Percentiles rank a stretch among this genome's conserved stretches.
phyloP scores from a whole-genome alignment of 352 stramenopile genomes.

The Pythium guiyangense region DNA sequence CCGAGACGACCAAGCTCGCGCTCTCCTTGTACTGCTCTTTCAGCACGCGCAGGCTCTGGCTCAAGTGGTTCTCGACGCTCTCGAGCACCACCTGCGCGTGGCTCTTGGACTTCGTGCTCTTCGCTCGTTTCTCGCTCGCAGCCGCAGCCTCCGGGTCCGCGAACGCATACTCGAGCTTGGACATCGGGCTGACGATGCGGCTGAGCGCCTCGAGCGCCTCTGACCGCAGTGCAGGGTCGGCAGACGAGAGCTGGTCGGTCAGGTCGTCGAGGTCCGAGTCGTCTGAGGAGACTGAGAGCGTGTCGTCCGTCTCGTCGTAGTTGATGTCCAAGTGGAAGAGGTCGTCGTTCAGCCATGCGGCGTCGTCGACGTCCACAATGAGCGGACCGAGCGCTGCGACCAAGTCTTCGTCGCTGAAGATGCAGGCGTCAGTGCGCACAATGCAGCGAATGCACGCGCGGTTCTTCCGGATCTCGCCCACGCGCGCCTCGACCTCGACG shows the following conservation, averaged over 20 bases:
- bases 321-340: conserved; percentile 11
- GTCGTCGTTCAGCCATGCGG: conserved; percentile 32
- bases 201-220: conserved; percentile 41
- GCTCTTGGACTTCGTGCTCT: conserved; percentile 22
- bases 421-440: conserved; percentile 35
- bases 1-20: conserved; percentile 5
- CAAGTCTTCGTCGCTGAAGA: conserved; percentile 46
- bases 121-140: not conserved
- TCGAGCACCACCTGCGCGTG: conserved; percentile 24
- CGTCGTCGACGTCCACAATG: conserved; percentile 33
- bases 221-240: conserved; percentile 32
- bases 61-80: conserved; percentile 39
- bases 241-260: conserved; percentile 32
- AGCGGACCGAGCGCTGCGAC: conserved; percentile 33
- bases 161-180: conserved; percentile 7
- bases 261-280: conserved; percentile 18
- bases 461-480: conserved; percentile 35
- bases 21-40: conserved; percentile 17
- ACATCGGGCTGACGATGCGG: conserved; percentile 25
- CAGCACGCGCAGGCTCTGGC: conserved; percentile 16
- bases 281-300: conserved; percentile 10
- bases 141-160: not conserved
- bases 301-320: conserved; percentile 23
- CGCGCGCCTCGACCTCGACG: conserved; percentile 35
- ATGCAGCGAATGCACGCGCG: conserved; percentile 40